These are phyloP conservation scores for Lachancea meyersii DNA, from an alignment of 805 yeast genomes.

Conservation along the genomic window DNA sequence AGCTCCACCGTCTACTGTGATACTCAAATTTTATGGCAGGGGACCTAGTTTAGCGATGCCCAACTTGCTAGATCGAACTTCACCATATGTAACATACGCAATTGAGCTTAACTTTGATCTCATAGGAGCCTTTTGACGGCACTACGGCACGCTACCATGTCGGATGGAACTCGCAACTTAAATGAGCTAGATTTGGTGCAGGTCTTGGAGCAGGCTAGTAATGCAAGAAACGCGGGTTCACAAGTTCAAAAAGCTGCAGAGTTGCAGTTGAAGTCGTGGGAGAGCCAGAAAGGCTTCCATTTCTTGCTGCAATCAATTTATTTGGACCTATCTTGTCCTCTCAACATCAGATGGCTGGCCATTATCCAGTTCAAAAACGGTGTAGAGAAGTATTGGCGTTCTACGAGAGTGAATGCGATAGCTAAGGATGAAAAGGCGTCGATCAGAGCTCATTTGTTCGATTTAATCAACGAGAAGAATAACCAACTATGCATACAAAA, in stretches of 20 bases:
- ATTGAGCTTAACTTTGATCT: not conserved
- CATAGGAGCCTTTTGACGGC: not conserved
- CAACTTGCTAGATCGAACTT: not conserved
- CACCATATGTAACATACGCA: not conserved
- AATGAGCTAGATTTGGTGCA: constrained; percentile 30
- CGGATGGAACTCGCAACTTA: constrained; percentile 6
- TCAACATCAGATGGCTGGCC: constrained; percentile 79
- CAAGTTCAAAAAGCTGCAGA: constrained; percentile 60
- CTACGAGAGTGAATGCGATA: constrained; percentile 50
- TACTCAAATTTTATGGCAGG: constrained; percentile 3
- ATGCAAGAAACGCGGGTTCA: constrained; percentile 42
- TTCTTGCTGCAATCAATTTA: constrained; percentile 54
- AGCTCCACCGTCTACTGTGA: constrained; percentile 3
- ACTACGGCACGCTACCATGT: too few relatives aligned
- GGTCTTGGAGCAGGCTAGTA: constrained; percentile 45
- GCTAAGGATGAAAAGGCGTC: constrained; percentile 61
- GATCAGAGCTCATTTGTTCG: constrained; percentile 55
- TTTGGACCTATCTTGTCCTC: constrained; percentile 48
- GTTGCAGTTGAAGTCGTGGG: constrained; percentile 64
- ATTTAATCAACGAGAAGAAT: constrained; percentile 60
- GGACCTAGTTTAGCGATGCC: constrained; percentile 4
- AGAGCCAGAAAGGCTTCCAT: constrained; percentile 53
- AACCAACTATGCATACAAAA: constrained; percentile 73
- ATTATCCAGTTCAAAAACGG: constrained; percentile 86
- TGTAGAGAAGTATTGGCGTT: constrained; percentile 77